Evolutionary conservation across 78 protist species (phyloP).

Genomic region (Pelomyxa schiedti): DNA sequence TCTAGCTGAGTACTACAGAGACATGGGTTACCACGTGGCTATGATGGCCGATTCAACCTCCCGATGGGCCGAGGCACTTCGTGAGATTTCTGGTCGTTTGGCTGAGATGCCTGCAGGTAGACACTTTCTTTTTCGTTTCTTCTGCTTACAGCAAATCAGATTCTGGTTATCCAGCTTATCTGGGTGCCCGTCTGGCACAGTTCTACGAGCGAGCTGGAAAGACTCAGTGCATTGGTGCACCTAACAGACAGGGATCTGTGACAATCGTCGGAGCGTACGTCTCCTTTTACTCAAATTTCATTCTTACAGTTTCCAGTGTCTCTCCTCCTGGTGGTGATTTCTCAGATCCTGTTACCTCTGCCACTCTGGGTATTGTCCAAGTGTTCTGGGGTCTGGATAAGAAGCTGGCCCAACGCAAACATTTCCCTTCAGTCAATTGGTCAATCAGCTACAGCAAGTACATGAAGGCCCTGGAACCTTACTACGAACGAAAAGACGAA

Average conservation of each 20-base stretch:
- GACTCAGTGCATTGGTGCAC: conserved; percentile 88
- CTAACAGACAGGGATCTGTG: conserved; percentile 92
- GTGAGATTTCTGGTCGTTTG: conserved; percentile 99
- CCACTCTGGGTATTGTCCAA: conserved; percentile 98
- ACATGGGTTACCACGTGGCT: conserved; percentile 96
- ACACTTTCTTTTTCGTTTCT: background rate
- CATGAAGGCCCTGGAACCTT: conserved; percentile 72
- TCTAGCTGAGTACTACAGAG: conserved; percentile 97
- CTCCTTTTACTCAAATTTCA: background rate
- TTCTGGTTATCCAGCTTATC: conserved; percentile 99
- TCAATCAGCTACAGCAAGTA: conserved; percentile 85
- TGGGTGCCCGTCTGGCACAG: conserved; percentile 97
- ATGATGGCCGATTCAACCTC: conserved; percentile 99
- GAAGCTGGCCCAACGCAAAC: conserved; percentile 99
- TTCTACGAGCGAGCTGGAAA: conserved; percentile 99
- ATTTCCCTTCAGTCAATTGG: conserved; percentile 99
- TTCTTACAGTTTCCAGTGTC: conserved; percentile 52
- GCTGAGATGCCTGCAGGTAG: conserved; percentile 99
- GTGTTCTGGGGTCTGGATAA: conserved; percentile 99
- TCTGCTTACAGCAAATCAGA: conserved; percentile 19
- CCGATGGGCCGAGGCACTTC: conserved; percentile 99
- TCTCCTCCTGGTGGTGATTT: conserved; percentile 99
- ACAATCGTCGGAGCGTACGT: conserved; percentile 95
- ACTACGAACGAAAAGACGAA: conserved; percentile 71
- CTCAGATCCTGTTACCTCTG: conserved; percentile 97